These are phyloP conservation scores for Thelonectria olida DNA, from an alignment of 2,329 filamentous ascomycete species.

Conservation along the genomic window DNA sequence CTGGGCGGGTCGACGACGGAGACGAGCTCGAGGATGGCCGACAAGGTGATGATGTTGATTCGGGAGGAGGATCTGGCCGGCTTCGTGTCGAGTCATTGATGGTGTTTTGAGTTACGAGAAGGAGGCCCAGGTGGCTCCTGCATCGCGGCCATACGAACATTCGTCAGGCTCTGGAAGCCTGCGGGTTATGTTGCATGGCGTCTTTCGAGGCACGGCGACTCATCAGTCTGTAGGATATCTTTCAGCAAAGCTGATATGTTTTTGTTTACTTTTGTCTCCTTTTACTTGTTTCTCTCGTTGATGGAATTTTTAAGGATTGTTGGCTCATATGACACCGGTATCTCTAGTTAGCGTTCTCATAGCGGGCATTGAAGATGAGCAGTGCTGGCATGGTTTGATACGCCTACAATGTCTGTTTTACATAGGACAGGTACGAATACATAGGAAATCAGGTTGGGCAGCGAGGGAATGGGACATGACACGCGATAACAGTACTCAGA, in stretches of 20 bases:
- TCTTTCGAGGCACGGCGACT: no score
- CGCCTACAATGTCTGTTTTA: not conserved
- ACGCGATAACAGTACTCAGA: not conserved
- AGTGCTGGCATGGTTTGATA: conserved; percentile 7
- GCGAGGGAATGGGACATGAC: conserved; percentile 8
- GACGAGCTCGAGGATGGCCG: conserved; percentile 50
- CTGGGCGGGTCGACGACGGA: conserved; percentile 50
- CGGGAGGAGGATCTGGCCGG: conserved; percentile 52
- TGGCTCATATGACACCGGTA: not conserved
- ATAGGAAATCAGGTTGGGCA: conserved; percentile 18
- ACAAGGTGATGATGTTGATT: conserved; percentile 56
- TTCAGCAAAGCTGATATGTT: no score
- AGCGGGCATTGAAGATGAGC: not conserved
- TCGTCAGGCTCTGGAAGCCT: conserved; percentile 14
- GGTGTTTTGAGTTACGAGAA: conserved; percentile 2
- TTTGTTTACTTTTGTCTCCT: not conserved
- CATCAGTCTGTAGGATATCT: no score
- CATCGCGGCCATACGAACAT: not conserved
- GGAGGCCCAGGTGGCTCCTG: no score
- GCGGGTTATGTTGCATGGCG: not conserved
- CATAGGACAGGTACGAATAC: not conserved
- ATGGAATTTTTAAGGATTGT: not conserved
- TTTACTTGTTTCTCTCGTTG: not conserved
- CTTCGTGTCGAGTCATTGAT: conserved; percentile 39
- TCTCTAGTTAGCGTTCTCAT: conserved; percentile 1